Conservation (phyloP, 139 green algal species). For the Deuterostichococcus epilithicus region DNA sequence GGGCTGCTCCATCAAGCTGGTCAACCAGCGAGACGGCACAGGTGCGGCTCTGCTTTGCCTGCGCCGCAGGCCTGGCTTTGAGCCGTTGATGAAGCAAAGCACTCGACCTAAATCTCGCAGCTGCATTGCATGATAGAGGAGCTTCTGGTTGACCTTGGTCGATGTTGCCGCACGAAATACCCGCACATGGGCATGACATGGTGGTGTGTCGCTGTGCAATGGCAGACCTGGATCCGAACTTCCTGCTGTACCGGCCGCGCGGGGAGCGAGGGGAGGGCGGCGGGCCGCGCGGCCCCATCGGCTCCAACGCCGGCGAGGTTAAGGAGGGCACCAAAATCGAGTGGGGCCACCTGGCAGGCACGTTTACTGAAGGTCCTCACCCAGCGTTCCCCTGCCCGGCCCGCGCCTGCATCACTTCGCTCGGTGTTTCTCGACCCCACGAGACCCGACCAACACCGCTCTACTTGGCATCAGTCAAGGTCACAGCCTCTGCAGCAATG, state of each 20-base stretch:
- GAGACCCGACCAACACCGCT: no score
- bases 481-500: neutral
- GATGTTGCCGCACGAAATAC: neutral
- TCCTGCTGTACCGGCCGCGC: constrained; percentile 21
- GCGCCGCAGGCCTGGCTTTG: no score
- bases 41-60: neutral
- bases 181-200: constrained; percentile 1
- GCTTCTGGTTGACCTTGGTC: neutral
- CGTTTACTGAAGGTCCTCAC: no score
- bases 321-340: neutral
- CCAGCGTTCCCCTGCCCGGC: no score
- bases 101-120: no score
- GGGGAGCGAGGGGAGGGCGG: constrained; percentile 7
- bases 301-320: neutral
- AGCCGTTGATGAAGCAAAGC: no score
- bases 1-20: constrained; percentile 48
- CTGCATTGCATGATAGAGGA: neutral
- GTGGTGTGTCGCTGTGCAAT: neutral
- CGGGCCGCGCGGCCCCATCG: neutral
- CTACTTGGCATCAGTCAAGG: no score
- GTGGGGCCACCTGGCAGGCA: neutral
- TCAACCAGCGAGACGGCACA: constrained; percentile 45
- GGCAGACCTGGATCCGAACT: constrained; percentile 37
- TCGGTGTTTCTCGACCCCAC: no score
- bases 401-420: no score